Evolutionary conservation across 2,329 filamentous ascomycete genomes (phyloP).

Genomic region (Fusarium tricinctum): DNA sequence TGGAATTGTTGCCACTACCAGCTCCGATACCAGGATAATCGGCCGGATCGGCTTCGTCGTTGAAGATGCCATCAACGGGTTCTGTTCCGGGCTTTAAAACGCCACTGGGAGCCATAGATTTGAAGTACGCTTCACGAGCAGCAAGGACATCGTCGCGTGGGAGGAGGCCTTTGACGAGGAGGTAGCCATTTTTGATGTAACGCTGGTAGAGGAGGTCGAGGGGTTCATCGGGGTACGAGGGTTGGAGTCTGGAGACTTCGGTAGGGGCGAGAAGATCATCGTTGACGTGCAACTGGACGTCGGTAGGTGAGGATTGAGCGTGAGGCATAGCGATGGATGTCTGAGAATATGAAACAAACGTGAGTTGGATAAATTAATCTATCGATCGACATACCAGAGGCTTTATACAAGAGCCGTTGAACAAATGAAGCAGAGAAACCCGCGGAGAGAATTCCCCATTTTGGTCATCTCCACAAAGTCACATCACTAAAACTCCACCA

Average conservation of each 20-base stretch:
- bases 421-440: neutral
- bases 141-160: constrained; percentile 66
- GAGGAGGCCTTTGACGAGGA: constrained; percentile 68
- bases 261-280: constrained; percentile 1
- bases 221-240: neutral
- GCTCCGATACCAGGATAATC: constrained; percentile 61
- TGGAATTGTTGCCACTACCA: constrained; percentile 52
- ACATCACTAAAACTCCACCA: neutral
- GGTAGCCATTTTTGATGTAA: constrained; percentile 60
- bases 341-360: no score
- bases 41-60: constrained; percentile 16
- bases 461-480: neutral
- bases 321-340: constrained; percentile 1
- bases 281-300: constrained; percentile 2
- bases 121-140: constrained; percentile 67
- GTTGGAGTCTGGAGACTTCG: constrained; percentile 1
- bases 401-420: neutral
- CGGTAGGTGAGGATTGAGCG: neutral
- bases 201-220: neutral
- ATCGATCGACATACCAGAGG: no score
- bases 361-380: no score
- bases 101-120: constrained; percentile 66
- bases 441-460: neutral
- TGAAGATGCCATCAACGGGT: constrained; percentile 67
- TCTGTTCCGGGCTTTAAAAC: constrained; percentile 67